Evolutionary conservation across 345 rosid genomes (phyloP).

Genomic region (Camelina hispida): DNA sequence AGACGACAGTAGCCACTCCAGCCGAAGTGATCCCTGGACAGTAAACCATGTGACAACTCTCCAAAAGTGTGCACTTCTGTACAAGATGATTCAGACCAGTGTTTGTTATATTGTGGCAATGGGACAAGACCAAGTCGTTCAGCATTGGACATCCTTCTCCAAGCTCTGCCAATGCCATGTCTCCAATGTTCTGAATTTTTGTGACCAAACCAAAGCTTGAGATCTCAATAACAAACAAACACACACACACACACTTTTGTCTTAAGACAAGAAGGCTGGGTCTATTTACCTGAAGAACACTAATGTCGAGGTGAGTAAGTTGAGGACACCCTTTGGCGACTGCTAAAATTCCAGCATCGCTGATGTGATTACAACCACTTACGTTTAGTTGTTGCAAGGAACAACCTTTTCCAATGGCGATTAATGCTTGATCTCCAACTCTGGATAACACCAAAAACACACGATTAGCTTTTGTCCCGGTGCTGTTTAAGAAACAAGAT

Average conservation of each 20-base stretch:
- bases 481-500: slow-evolving; percentile 7
- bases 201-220: slow-evolving; percentile 13
- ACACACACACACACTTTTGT: neutral
- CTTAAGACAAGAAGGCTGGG: neutral
- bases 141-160: slow-evolving; percentile 87
- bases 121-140: slow-evolving; percentile 81
- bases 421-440: slow-evolving; percentile 84
- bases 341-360: slow-evolving; percentile 84
- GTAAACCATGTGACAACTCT: slow-evolving; percentile 86
- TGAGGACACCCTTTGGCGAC: slow-evolving; percentile 84
- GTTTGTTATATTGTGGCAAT: slow-evolving; percentile 77
- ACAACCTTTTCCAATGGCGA: slow-evolving; percentile 79
- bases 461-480: slow-evolving; percentile 18
- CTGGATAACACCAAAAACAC: slow-evolving; percentile 39
- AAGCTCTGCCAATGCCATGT: slow-evolving; percentile 72
- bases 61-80: slow-evolving; percentile 60
- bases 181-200: slow-evolving; percentile 66
- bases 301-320: slow-evolving; percentile 76
- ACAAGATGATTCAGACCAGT: slow-evolving; percentile 79
- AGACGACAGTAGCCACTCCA: slow-evolving; percentile 87
- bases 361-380: slow-evolving; percentile 83
- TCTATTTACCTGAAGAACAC: slow-evolving; percentile 77
- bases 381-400: slow-evolving; percentile 75
- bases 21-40: slow-evolving; percentile 71
- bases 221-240: neutral